Base-by-base conservation (phyloP, 139 green algal species). In the Penium margaritaceum region DNA sequence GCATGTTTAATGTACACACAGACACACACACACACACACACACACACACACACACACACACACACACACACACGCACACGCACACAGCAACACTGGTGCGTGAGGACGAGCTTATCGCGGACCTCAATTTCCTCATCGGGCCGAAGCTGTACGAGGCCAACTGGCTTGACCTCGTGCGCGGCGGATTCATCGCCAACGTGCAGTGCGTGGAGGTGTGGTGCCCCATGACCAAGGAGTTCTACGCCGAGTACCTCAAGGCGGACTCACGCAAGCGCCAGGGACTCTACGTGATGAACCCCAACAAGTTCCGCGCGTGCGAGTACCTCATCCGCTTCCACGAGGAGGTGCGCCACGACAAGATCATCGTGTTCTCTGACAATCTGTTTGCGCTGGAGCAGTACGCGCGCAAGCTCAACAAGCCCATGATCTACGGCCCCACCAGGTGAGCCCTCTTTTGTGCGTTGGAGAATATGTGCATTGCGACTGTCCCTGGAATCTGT, bases 61-160 rank as follows among this genome's bases (percentile, higher is more conserved):
- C n/a, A n/a, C n/a, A n/a, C n/a, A n/a, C n/a, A n/a, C n/a, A n/a
- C n/a, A n/a, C n/a, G n/a, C n/a, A n/a, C n/a, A n/a, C 4, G 41
- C n/a, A n/a, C n/a, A n/a, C 66, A 73, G 46, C 80, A 34, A 99
- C 94, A 1, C 84, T 98, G 65, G 92, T 98, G 43, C 85, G 93
- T 1, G 93, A 98, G 86, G 94, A 98, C 78, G 86, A 92, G 64
- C 63, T 63, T 5, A 78, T 85, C 2, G 79, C 79, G 0, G 91
- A 99, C 83, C 91, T 99, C 55, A 97, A 98, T 85, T 99, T 98
- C 80, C 87, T 99, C 12, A 99, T 99, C 64, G 92, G 87, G 5
- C 81, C 93, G 67, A 97, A 98, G 86, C 89, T 99, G 76, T 99
- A 98, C 68, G 94, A 99, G 81, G 94, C 94, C 72, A 98, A 98